phyloP scores from a whole-genome alignment of 2,329 filamentous ascomycete genomes.

The Xylogone sp. region DNA sequence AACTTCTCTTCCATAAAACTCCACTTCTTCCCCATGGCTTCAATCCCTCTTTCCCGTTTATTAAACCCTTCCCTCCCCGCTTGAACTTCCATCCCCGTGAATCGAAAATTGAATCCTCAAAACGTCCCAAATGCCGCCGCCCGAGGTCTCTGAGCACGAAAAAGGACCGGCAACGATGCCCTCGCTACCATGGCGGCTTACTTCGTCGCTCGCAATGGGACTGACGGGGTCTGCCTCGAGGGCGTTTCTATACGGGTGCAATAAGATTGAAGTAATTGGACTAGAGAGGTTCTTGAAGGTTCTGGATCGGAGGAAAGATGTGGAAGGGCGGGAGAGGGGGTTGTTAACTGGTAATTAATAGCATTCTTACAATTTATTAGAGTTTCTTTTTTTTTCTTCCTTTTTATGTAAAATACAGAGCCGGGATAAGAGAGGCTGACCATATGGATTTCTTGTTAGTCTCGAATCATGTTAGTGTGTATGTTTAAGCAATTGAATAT shows the following conservation, averaged over 20 bases:
- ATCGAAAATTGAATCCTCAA: too few relatives aligned
- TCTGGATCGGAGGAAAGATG: conserved; percentile 68
- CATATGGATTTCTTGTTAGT: conserved; percentile 48
- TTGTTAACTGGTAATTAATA: conserved; percentile 89
- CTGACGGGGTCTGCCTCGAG: conserved; percentile 67
- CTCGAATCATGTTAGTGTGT: conserved; percentile 87
- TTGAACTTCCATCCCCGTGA: too few relatives aligned
- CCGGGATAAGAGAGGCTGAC: conserved; percentile 10
- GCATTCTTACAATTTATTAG: too few relatives aligned
- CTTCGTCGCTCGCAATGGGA: conserved; percentile 73
- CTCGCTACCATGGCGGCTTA: conserved; percentile 65
- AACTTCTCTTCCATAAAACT: too few relatives aligned
- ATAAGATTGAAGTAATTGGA: conserved; percentile 71
- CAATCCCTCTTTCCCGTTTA: too few relatives aligned
- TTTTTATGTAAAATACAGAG: too few relatives aligned
- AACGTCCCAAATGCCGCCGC: too few relatives aligned
- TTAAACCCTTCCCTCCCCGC: too few relatives aligned
- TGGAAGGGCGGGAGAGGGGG: conserved; percentile 65
- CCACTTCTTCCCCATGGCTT: too few relatives aligned
- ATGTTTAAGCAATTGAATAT: conserved; percentile 40
- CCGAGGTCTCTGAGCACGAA: too few relatives aligned
- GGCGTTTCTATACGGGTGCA: conserved; percentile 71
- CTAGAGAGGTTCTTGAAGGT: conserved; percentile 71
- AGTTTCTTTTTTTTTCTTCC: too few relatives aligned
- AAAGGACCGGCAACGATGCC: conserved; percentile 33